Evolutionary conservation across 192 early-diverging fungal species (phyloP).

Genomic region (Backusella morwellensis): DNA sequence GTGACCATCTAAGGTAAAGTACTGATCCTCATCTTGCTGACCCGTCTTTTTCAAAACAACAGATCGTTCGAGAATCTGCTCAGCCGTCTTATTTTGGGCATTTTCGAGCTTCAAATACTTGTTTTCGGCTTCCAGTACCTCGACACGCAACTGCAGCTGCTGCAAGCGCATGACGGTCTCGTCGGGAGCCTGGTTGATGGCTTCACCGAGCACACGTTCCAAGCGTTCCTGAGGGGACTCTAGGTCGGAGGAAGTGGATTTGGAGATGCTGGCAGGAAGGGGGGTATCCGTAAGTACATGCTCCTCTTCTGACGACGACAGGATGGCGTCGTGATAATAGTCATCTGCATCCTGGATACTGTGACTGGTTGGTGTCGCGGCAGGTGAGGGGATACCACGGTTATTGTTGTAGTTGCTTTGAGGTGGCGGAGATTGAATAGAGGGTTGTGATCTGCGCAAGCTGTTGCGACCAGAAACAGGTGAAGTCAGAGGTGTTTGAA

Average conservation of each 20-base stretch:
- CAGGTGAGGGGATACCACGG: conserved; percentile 2
- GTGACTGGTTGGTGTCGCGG: conserved; percentile 6
- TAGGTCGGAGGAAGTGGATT: background rate
- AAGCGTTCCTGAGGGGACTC: conserved; percentile 19
- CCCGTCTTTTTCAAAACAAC: conserved; percentile 15
- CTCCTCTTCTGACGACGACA: conserved; percentile 11
- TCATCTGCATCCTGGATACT: conserved; percentile 19
- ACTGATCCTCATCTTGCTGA: background rate
- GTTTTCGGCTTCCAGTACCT: conserved; percentile 72
- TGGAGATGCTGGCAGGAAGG: conserved; percentile 18
- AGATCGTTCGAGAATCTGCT: conserved; percentile 52
- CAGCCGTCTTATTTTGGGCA: conserved; percentile 56
- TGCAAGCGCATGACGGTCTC: conserved; percentile 46
- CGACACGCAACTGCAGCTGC: conserved; percentile 61
- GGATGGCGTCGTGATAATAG: conserved; percentile 8
- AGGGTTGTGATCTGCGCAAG: background rate
- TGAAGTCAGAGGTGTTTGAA: conserved; percentile 3
- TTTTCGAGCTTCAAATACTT: conserved; percentile 64
- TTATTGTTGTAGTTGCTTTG: background rate
- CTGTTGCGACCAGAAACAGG: background rate
- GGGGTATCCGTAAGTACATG: conserved; percentile 23
- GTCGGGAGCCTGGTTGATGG: conserved; percentile 25
- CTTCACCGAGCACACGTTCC: conserved; percentile 19
- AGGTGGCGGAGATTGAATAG: background rate
- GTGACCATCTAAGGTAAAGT: conserved; percentile 27